Evolutionary conservation across 106 monocot genomes (phyloP).

Genomic region (Chionographis japonica): DNA sequence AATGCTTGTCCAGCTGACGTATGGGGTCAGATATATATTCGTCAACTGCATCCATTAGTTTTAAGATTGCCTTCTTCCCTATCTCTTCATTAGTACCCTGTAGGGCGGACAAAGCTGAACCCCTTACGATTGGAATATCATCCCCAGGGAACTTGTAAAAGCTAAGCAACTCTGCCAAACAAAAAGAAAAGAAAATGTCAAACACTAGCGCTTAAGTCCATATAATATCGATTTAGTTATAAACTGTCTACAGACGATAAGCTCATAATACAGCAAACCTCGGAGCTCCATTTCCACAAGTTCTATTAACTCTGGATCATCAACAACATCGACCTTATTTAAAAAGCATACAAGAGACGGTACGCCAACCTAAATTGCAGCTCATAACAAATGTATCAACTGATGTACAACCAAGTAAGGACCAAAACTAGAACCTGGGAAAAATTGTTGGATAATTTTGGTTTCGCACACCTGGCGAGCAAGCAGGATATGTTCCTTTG

Average conservation of each 20-base stretch:
- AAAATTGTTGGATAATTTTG: not conserved
- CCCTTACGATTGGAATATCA: slow-evolving; percentile 91
- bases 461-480: slow-evolving; percentile 62
- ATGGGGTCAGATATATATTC: slow-evolving; percentile 91
- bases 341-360: slow-evolving; percentile 96
- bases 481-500: slow-evolving; percentile 94
- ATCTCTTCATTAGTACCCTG: slow-evolving; percentile 93
- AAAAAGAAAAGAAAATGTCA: slow-evolving; percentile 5
- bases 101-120: slow-evolving; percentile 90
- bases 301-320: slow-evolving; percentile 93
- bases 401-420: not conserved
- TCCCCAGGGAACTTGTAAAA: slow-evolving; percentile 99
- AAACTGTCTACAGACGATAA: not conserved
- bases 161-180: slow-evolving; percentile 68
- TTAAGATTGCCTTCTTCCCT: slow-evolving; percentile 80
- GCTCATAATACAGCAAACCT: slow-evolving; percentile 40
- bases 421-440: not conserved
- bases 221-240: too few relatives aligned
- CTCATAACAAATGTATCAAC: not conserved
- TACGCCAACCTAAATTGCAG: slow-evolving; percentile 74
- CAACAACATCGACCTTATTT: slow-evolving; percentile 96
- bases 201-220: not conserved
- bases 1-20: slow-evolving; percentile 83
- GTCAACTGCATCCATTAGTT: slow-evolving; percentile 96
- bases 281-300: slow-evolving; percentile 98